Evolutionary conservation across 805 yeast genomes (phyloP), one percentile per base, ranked within the genome.

Genomic region (Saturnispora hagleri): DNA sequence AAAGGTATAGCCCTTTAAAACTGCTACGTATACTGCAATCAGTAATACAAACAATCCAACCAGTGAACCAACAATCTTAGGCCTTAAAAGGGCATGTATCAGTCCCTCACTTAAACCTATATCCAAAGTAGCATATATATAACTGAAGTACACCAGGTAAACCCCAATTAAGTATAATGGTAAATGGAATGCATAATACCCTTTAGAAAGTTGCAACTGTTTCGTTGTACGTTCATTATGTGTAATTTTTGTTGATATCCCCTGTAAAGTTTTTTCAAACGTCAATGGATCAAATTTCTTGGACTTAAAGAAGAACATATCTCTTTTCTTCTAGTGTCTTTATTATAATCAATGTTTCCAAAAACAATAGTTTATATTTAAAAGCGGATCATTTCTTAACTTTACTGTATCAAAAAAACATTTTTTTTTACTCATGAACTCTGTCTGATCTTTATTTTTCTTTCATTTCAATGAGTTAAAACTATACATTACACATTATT

Each of bases 181-280:
- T 3, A 55, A n/a, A 15, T 54, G 38, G 22, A 48, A 55, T 38
- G 53, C 54, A 53, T 59, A 61, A 22, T 57, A 53, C 2, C 47
- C 40, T 40, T 53, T 56, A 20, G 58, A 59, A 18, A 50, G 36
- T 20, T 46, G 51, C 44, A 60, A 53, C 33, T 45, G 48, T 10
- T 58, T 52, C 6, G 62, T 51, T 20, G 49, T 52, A 44, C 62
- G 64, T 27, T 62, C 66, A 47, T 55, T 62, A 17, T 43, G 49
- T 6, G 60, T 51, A 41, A 76, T 74, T 26, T 65, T 62, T 2
- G 60, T 62, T 0, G 78, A 64, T 12, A 77, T 50, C 2, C 57
- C 43, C 20, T 73, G 69, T 40, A 77, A 62, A 33, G 73, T 72
- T 53, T 65, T 68, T 53, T 77, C 81, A 58, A 70, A 76, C 41